phyloP scores from a whole-genome alignment of 2,329 filamentous ascomycete species.

The Aureobasidium lini region DNA sequence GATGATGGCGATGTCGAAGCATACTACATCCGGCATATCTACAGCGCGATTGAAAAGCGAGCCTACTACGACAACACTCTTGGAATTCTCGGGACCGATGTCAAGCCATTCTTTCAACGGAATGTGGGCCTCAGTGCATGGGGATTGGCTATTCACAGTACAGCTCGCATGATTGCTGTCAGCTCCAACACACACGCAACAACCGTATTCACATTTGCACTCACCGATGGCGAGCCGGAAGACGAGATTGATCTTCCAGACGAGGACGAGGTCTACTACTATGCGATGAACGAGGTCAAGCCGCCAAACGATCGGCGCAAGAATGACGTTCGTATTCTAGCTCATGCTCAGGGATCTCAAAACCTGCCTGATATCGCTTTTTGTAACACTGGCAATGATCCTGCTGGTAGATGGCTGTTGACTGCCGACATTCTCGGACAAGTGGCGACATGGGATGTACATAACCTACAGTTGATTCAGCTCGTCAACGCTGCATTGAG shows the following conservation, averaged over 20 bases:
- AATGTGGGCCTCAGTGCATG: slow-evolving; percentile 76
- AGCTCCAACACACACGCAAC: slow-evolving; percentile 64
- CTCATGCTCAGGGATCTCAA: slow-evolving; percentile 22
- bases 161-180: slow-evolving; percentile 78
- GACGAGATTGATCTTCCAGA: slow-evolving; percentile 3
- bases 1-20: slow-evolving; percentile 50
- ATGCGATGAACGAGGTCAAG: neutral
- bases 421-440: slow-evolving; percentile 50
- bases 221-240: slow-evolving; percentile 32
- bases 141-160: slow-evolving; percentile 75
- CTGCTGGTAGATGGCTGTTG: slow-evolving; percentile 48
- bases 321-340: slow-evolving; percentile 24
- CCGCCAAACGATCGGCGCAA: slow-evolving; percentile 14
- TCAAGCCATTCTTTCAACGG: slow-evolving; percentile 59
- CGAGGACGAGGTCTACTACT: slow-evolving; percentile 3
- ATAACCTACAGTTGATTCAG: slow-evolving; percentile 13
- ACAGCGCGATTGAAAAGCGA: slow-evolving; percentile 26
- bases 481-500: neutral
- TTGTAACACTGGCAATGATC: slow-evolving; percentile 50
- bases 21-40: slow-evolving; percentile 31
- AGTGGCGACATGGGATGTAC: slow-evolving; percentile 42
- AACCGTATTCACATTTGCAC: slow-evolving; percentile 52
- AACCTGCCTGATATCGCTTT: slow-evolving; percentile 55
- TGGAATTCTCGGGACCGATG: slow-evolving; percentile 34
- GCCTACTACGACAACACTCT: slow-evolving; percentile 24